Evolutionary conservation across 2,329 filamentous ascomycete genomes (phyloP), one percentile per base, ranked within the genome.

Genomic region (Plectosphaerella cucumerina): DNA sequence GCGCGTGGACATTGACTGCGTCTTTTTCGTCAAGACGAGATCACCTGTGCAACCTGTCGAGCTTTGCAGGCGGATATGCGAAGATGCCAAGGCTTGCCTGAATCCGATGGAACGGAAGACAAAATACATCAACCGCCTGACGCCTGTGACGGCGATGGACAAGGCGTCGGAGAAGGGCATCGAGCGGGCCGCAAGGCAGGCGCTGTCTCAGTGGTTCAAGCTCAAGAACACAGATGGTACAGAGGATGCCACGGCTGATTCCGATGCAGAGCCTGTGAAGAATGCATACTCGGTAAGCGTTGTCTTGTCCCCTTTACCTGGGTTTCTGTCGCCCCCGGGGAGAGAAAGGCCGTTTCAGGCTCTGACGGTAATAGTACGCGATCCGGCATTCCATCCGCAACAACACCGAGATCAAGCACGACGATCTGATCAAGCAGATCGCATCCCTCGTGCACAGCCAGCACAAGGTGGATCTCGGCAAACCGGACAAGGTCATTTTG

Each of bases 311-410:
- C 6, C 9, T 31, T n/a, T n/a, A n/a, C n/a, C n/a, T n/a, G n/a
- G n/a, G n/a, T n/a, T n/a, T n/a, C n/a, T n/a, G n/a, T n/a, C n/a
- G n/a, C n/a, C n/a, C n/a, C n/a, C n/a, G n/a, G n/a, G n/a, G n/a
- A 31, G 12, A 31, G 4, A 11, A 9, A 31, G 26, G 26, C 5
- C 8, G 26, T 17, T 44, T 18, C 22, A 22, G n/a, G 20, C 18
- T 11, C 39, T 42, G 6, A 42, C 43, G 22, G 55, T 20, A 8
- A 49, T 54, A 93, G 89, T 94, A 90, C 68, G 89, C 89, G n/a
- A 92, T 95, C 58, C 83, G 89, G 43, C 82, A 86, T n/a, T 87
- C 82, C 14, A 82, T 90, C 54, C 84, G 89, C 50, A 89, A 88
- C 61, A 85, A 92, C 68, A 85, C 76, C 58, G 76, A 76, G 4